Conservation (phyloP, 2,329 filamentous ascomycete species). For the Cylindrodendrum hubeiense region DNA sequence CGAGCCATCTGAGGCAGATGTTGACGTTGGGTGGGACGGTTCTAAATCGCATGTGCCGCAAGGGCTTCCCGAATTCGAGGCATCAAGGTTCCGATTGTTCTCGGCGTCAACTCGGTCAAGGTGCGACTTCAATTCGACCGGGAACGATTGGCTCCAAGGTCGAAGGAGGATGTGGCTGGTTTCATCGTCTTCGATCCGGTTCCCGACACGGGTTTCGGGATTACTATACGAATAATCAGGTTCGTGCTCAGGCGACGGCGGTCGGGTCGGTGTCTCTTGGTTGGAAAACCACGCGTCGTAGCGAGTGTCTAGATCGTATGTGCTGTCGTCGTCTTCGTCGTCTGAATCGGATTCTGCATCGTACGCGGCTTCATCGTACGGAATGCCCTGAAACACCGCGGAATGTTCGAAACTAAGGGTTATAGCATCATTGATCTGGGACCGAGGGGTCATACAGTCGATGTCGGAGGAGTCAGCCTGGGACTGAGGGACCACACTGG, state of each 20-base stretch:
- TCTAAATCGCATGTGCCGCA: not conserved
- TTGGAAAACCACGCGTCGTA: not conserved
- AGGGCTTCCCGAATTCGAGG: not conserved
- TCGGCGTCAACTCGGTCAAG: constrained; percentile 1
- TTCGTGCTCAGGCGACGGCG: not conserved
- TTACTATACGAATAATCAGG: not conserved
- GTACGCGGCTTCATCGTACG: not conserved
- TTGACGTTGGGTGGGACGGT: no score
- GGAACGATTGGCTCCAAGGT: not conserved
- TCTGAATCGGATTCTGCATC: not conserved
- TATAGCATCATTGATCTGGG: no score
- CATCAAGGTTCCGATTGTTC: not conserved
- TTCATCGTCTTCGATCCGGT: not conserved
- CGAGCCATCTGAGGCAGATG: no score
- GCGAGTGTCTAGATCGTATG: not conserved
- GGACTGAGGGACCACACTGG: not conserved
- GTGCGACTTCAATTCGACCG: not conserved
- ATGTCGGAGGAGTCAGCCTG: not conserved
- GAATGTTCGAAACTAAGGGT: no score
- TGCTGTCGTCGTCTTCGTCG: not conserved
- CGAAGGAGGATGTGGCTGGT: not conserved
- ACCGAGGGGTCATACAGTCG: no score
- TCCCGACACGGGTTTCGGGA: not conserved
- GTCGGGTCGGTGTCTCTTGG: not conserved
- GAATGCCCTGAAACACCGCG: not conserved